A percentile compares a stretch with the other conserved stretches of the same genome.
phyloP scores from a whole-genome alignment of 768 basidiomycete species.

The Gymnopilus dilepis region DNA sequence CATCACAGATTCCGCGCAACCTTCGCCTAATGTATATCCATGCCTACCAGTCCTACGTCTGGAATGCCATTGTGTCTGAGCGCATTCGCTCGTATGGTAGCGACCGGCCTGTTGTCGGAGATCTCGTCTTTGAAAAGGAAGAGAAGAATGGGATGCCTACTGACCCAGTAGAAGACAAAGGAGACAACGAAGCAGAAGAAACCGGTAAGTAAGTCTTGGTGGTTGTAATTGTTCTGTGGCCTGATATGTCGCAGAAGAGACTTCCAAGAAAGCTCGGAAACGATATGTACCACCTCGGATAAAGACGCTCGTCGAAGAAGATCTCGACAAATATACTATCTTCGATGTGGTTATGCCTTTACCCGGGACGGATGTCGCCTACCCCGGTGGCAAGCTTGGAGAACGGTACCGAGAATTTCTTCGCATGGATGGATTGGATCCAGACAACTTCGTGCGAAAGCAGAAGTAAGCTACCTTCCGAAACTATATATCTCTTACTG shows the following conservation, averaged over 20 bases:
- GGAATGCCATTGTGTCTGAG: slow-evolving; percentile 97
- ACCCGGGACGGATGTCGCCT: slow-evolving; percentile 93
- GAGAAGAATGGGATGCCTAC: slow-evolving; percentile 40
- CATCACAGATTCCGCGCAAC: slow-evolving; percentile 86
- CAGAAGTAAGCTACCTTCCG: slow-evolving; percentile 67
- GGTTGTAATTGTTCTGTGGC: not conserved
- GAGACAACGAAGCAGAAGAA: slow-evolving; percentile 30
- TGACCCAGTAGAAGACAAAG: slow-evolving; percentile 34
- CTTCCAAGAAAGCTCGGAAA: slow-evolving; percentile 45
- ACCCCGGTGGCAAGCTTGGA: slow-evolving; percentile 87
- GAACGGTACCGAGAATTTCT: slow-evolving; percentile 86
- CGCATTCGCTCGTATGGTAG: slow-evolving; percentile 81
- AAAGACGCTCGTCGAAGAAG: slow-evolving; percentile 77
- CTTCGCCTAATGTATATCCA: slow-evolving; percentile 97
- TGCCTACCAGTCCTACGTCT: slow-evolving; percentile 97
- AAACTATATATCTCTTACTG: slow-evolving; percentile 6
- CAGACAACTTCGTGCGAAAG: slow-evolving; percentile 85
- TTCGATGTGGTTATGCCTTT: slow-evolving; percentile 98
- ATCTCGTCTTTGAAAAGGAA: slow-evolving; percentile 78
- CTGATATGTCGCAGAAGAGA: slow-evolving; percentile 24
- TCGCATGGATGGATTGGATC: slow-evolving; percentile 85
- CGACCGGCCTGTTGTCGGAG: slow-evolving; percentile 80
- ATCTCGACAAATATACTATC: slow-evolving; percentile 82
- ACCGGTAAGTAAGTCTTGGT: slow-evolving; percentile 22
- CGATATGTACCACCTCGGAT: slow-evolving; percentile 74